Evolutionary conservation across 768 basidiomycete species (phyloP).

Genomic region (Mycena polygramma): DNA sequence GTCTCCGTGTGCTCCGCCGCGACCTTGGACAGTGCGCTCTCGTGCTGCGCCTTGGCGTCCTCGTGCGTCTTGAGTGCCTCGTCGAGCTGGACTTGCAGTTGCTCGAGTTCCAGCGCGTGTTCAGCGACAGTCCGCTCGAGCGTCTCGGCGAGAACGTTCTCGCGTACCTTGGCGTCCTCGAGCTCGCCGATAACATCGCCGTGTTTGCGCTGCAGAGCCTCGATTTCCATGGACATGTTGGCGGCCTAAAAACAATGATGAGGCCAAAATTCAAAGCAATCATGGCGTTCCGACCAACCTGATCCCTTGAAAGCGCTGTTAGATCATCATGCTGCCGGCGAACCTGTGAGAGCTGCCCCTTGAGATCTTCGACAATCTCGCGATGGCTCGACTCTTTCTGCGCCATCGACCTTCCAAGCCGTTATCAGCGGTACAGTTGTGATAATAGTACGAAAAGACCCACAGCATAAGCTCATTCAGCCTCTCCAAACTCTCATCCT

Average conservation of each 20-base stretch:
- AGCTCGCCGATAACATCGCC: slow-evolving; percentile 64
- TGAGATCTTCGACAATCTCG: slow-evolving; percentile 82
- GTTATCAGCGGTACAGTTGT: too few relatives aligned
- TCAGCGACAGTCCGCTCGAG: slow-evolving; percentile 66
- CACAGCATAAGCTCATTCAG: slow-evolving; percentile 95
- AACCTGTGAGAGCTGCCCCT: slow-evolving; percentile 73
- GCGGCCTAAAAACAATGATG: slow-evolving; percentile 61
- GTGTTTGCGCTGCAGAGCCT: slow-evolving; percentile 75
- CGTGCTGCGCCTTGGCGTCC: slow-evolving; percentile 64
- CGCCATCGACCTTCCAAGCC: slow-evolving; percentile 87
- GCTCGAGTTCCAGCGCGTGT: slow-evolving; percentile 62
- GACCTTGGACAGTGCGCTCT: slow-evolving; percentile 61
- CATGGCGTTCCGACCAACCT: slow-evolving; percentile 63
- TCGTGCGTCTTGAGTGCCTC: slow-evolving; percentile 63
- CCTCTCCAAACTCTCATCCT: slow-evolving; percentile 80
- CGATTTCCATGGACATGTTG: slow-evolving; percentile 92
- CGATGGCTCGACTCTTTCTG: slow-evolving; percentile 94
- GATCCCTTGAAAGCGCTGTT: slow-evolving; percentile 84
- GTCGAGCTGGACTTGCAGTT: slow-evolving; percentile 64
- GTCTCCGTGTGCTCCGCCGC: slow-evolving; percentile 66
- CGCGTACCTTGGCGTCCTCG: slow-evolving; percentile 68
- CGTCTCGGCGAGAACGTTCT: slow-evolving; percentile 64
- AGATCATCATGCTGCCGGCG: slow-evolving; percentile 88
- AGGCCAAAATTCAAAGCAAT: not conserved
- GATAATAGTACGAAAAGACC: slow-evolving; percentile 45